Conservation (phyloP, 768 basidiomycete species). For the Pleurotus citrinopileatus region DNA sequence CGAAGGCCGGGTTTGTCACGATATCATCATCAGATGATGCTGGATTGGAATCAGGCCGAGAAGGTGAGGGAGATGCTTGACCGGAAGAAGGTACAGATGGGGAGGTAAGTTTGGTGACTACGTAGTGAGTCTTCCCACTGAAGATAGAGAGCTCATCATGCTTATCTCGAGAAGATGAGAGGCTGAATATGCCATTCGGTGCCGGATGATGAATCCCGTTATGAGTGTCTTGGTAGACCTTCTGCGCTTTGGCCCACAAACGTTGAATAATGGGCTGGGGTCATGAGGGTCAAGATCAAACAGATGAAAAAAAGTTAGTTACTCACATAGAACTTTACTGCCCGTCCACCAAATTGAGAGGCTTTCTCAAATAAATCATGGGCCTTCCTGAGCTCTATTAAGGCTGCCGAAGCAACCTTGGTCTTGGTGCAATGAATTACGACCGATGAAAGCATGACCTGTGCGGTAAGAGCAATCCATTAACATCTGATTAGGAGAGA, state of each 20-base stretch:
- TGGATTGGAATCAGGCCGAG: conserved; percentile 13
- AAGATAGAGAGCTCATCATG: conserved; percentile 75
- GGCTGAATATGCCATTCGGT: conserved; percentile 58
- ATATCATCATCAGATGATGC: conserved; percentile 30
- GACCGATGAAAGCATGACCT: conserved; percentile 80
- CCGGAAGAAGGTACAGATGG: conserved; percentile 9
- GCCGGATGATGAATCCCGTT: conserved; percentile 39
- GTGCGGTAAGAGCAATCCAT: conserved; percentile 6
- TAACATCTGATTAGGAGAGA: not conserved
- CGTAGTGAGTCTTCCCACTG: conserved; percentile 68
- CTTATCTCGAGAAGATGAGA: conserved; percentile 39
- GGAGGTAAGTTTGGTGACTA: conserved; percentile 42
- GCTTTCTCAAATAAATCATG: conserved; percentile 65
- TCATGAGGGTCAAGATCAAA: conserved; percentile 1
- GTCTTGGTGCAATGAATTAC: conserved; percentile 66
- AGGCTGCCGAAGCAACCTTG: conserved; percentile 68
- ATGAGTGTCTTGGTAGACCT: conserved; percentile 43
- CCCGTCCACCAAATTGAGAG: conserved; percentile 60
- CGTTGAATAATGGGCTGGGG: conserved; percentile 63
- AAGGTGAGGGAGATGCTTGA: conserved; percentile 17
- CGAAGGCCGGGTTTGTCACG: conserved; percentile 38
- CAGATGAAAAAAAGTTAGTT: not conserved
- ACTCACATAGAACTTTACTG: conserved; percentile 63
- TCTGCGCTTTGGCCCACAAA: conserved; percentile 58
- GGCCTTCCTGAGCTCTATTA: conserved; percentile 61